A percentile compares a stretch with the other conserved stretches of the same genome.
These are phyloP conservation scores for Phalaenopsis hybrid DNA, from an alignment of 116 monocot genomes.

Conservation along the genomic window DNA sequence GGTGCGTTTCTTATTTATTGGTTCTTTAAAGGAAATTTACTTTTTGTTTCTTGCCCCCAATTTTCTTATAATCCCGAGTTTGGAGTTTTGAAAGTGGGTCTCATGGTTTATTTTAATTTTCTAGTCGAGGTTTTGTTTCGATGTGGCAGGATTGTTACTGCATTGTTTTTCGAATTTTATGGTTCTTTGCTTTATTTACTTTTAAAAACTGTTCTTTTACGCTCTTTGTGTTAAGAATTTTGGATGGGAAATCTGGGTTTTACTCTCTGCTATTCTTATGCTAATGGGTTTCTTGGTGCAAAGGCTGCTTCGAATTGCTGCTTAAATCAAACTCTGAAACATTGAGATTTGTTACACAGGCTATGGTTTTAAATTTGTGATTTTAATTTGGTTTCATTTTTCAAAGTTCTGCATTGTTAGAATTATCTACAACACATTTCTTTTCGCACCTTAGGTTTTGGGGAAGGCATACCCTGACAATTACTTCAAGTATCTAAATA, in stretches of 20 bases:
- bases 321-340: neutral
- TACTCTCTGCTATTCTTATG: constrained; percentile 1
- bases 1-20: constrained; percentile 8
- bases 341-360: neutral
- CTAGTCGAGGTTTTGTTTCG: neutral
- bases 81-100: neutral
- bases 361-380: neutral
- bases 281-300: neutral
- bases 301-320: neutral
- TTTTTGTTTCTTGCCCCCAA: neutral
- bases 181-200: neutral
- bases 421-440: too few species aligned
- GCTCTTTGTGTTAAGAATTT: neutral
- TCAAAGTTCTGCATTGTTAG: too few species aligned
- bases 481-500: too few species aligned
- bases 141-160: neutral
- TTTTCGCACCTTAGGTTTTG: too few species aligned
- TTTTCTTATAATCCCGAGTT: neutral
- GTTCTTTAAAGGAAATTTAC: neutral
- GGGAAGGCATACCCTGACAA: too few species aligned
- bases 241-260: neutral
- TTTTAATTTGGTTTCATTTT: neutral
- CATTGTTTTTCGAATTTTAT: neutral
- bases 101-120: neutral
- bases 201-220: neutral